Conservation (phyloP, 2,329 filamentous ascomycete genomes). For the Escovopsis sp. region DNA sequence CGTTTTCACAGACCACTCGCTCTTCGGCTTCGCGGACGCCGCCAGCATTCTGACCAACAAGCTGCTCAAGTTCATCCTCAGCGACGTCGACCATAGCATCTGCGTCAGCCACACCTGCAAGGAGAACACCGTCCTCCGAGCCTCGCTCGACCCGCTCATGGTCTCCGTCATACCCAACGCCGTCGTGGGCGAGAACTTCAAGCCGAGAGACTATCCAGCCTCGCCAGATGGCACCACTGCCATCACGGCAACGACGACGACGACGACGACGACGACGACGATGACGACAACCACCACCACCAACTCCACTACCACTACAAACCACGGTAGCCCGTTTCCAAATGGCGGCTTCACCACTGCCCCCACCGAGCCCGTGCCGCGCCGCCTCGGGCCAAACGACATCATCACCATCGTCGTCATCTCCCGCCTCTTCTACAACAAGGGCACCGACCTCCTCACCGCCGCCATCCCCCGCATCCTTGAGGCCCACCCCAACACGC, state of each 20-base stretch:
- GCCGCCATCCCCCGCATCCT: slow-evolving; percentile 89
- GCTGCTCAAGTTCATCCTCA: slow-evolving; percentile 85
- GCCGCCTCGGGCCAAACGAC: slow-evolving; percentile 65
- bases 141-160: slow-evolving; percentile 89
- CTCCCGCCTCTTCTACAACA: slow-evolving; percentile 95
- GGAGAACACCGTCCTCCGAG: slow-evolving; percentile 90
- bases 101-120: slow-evolving; percentile 99
- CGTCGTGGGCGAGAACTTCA: slow-evolving; percentile 91
- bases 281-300: too few species aligned
- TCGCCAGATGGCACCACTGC: slow-evolving; percentile 9
- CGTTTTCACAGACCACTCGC: slow-evolving; percentile 92
- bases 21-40: slow-evolving; percentile 95
- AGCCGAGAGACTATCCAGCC: slow-evolving; percentile 39
- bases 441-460: slow-evolving; percentile 92
- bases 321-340: too few species aligned
- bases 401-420: slow-evolving; percentile 95
- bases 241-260: too few species aligned
- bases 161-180: slow-evolving; percentile 97
- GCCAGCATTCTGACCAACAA: slow-evolving; percentile 95
- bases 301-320: too few species aligned
- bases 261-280: too few species aligned
- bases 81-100: slow-evolving; percentile 95
- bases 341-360: too few species aligned
- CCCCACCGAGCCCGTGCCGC: slow-evolving; percentile 22
- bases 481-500: slow-evolving; percentile 77